A percentile compares a stretch with the other conserved stretches of the same genome.
These are phyloP conservation scores for Fusarium sp. DNA, from an alignment of 2,329 filamentous ascomycete genomes.

Conservation along the genomic window DNA sequence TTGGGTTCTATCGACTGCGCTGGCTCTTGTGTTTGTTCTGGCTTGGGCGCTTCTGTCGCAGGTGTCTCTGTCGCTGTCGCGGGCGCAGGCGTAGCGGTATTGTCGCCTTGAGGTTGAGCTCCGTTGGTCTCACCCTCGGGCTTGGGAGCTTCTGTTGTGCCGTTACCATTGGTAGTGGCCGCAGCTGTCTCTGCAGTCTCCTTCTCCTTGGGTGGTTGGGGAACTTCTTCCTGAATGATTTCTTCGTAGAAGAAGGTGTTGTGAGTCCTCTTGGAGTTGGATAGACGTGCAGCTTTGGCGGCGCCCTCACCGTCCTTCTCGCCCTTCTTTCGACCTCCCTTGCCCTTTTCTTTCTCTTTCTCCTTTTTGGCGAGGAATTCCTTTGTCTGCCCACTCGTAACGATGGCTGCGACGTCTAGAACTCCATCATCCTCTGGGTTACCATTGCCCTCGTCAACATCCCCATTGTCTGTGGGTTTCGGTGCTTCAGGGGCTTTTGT, in stretches of 20 bases:
- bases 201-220: conserved; percentile 46
- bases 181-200: conserved; percentile 26
- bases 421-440: conserved; percentile 73
- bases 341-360: conserved; percentile 74
- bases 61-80: not conserved
- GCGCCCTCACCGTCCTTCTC: conserved; percentile 63
- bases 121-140: conserved; percentile 26
- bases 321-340: conserved; percentile 63
- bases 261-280: conserved; percentile 76
- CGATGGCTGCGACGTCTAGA: conserved; percentile 84
- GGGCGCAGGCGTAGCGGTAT: not conserved
- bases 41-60: conserved; percentile 40
- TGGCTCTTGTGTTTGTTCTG: conserved; percentile 37
- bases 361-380: conserved; percentile 87
- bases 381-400: conserved; percentile 81
- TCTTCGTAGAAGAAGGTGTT: conserved; percentile 81
- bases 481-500: conserved; percentile 49
- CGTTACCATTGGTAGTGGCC: conserved; percentile 31
- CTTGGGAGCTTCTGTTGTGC: conserved; percentile 22
- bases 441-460: conserved; percentile 53
- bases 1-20: conserved; percentile 32
- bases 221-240: conserved; percentile 63
- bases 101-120: conserved; percentile 16
- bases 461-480: conserved; percentile 50
- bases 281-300: conserved; percentile 68